Evolutionary conservation across 139 green algal species (phyloP).

Genomic region (Coelastrella sp.): DNA sequence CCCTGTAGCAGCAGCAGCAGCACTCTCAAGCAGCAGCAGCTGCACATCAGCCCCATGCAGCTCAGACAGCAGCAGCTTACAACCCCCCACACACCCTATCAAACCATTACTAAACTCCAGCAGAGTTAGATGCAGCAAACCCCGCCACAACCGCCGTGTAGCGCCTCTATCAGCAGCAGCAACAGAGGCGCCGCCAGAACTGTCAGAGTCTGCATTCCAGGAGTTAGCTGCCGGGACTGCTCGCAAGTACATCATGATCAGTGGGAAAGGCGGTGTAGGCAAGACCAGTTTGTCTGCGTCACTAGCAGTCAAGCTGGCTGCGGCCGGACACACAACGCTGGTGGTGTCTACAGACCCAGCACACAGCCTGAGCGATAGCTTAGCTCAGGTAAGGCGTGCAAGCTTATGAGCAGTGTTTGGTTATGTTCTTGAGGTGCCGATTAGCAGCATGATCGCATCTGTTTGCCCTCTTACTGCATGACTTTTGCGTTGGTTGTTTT

Average conservation of each 20-base stretch:
- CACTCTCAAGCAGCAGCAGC: too few relatives aligned
- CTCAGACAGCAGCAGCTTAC: too few relatives aligned
- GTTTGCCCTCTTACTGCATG: too few relatives aligned
- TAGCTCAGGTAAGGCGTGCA: slow-evolving; percentile 81
- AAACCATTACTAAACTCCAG: too few relatives aligned
- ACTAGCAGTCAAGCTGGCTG: slow-evolving; percentile 92
- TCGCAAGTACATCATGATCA: slow-evolving; percentile 94
- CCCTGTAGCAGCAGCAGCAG: too few relatives aligned
- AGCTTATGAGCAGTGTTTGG: not conserved
- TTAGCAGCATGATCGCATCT: not conserved
- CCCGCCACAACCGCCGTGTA: not conserved
- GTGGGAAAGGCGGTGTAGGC: slow-evolving; percentile 95
- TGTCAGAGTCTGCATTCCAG: slow-evolving; percentile 65
- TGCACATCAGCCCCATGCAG: not conserved
- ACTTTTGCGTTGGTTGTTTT: too few relatives aligned
- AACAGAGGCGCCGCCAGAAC: slow-evolving; percentile 24
- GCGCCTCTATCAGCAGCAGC: not conserved
- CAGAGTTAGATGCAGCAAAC: too few relatives aligned
- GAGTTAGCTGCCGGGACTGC: slow-evolving; percentile 70
- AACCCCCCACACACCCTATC: too few relatives aligned
- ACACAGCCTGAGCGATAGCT: slow-evolving; percentile 95
- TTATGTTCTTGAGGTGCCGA: not conserved
- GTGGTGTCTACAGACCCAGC: slow-evolving; percentile 98
- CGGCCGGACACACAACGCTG: slow-evolving; percentile 90
- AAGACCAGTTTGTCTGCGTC: slow-evolving; percentile 96